Base-by-base conservation (phyloP, 805 yeast genomes). In the Ogataea glucozyma region DNA sequence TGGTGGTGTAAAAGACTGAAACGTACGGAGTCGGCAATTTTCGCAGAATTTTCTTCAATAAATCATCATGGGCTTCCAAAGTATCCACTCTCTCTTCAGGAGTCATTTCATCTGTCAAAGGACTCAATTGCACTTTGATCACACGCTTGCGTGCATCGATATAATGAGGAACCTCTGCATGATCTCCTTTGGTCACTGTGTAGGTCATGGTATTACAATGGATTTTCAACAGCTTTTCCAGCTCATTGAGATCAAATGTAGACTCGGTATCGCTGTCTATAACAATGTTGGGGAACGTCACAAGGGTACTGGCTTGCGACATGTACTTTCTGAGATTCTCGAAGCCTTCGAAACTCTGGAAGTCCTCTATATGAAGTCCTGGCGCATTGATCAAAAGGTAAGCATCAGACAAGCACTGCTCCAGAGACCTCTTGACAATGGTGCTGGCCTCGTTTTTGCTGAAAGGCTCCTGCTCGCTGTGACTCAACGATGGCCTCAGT, bases 21-120 rank as follows among this genome's bases (percentile, higher is more conserved):
- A 73, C 75, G 46, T 78, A 76, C 0, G 96, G 96, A 0, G 90
- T 72, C 1, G 97, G 96, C 10, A 85, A 61, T 41, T 77, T 79
- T 26, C 85, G 74, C n/a, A 85, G 48, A 4, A 85, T 70, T 14
- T 71, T 70, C 40, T 84, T 69, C 9, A 87, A 46, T 12, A 67
- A 47, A 2, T 47, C 43, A 47, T 72, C 75, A 38, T 64, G 52
- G 27, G 52, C 42, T 22, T 14, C 22, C 7, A 63, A 34, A 5
- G 36, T 40, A 5, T 40, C 42, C 3, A 35, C 32, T 13, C 68
- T 53, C 34, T 69, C 63, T 34, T 70, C 74, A 50, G 76, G 81
- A 36, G 73, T 67, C 21, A 64, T 56, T 11, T 57, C 59, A 26
- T 47, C 53, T 0, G 76, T 72, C 19, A 86, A 65, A n/a, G 66